phyloP scores from a whole-genome alignment of 202 grass and related monocot species.

The Saccharum hybrid region DNA sequence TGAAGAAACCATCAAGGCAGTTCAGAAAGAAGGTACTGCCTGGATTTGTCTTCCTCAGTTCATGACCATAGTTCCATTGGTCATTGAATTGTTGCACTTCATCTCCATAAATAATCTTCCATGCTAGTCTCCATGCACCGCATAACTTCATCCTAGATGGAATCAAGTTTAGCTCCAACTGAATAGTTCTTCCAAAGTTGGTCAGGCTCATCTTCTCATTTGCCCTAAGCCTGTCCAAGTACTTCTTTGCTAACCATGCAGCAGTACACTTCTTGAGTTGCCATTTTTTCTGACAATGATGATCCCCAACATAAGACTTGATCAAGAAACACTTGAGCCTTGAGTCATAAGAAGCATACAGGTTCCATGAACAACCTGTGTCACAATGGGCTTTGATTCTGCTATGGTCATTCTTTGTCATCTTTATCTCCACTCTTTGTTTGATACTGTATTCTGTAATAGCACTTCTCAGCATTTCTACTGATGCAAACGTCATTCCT shows the following conservation, averaged over 20 bases:
- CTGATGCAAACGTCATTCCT: not conserved
- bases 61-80: not conserved
- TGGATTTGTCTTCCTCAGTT: not conserved
- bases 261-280: not conserved
- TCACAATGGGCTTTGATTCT: not conserved
- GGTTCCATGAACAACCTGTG: not conserved
- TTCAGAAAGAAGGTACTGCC: not conserved
- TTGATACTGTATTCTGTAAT: not conserved
- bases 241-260: not conserved
- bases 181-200: not conserved
- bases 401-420: not conserved
- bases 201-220: not conserved
- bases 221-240: not conserved
- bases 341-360: not conserved
- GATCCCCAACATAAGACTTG: not conserved
- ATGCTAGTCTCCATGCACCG: too few species aligned
- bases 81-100: not conserved
- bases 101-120: too few species aligned
- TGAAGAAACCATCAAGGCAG: not conserved
- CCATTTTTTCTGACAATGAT: not conserved
- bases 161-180: too few species aligned
- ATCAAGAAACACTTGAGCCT: not conserved
- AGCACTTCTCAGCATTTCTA: not conserved
- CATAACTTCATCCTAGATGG: too few species aligned
- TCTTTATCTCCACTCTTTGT: too few species aligned